A percentile compares a stretch with the other conserved stretches of the same genome.
These are phyloP conservation scores for Fermentozyma sake DNA, from an alignment of 1,139 yeast species.

Conservation along the genomic window DNA sequence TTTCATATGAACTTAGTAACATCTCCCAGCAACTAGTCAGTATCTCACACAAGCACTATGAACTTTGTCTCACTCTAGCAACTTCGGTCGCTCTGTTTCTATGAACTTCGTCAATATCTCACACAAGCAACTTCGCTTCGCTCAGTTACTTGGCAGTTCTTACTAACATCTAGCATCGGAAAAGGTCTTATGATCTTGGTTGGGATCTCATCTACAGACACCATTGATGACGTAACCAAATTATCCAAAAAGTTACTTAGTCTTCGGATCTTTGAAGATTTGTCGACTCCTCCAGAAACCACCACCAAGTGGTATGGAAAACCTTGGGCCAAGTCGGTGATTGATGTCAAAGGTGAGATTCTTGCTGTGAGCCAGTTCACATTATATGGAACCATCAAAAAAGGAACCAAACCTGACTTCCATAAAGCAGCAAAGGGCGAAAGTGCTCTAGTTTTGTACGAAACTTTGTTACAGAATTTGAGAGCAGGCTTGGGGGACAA, in stretches of 20 bases:
- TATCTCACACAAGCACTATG: too few species aligned
- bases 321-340: slow-evolving; percentile 40
- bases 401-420: slow-evolving; percentile 92
- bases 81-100: too few species aligned
- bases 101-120: too few species aligned
- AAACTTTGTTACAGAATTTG: slow-evolving; percentile 50
- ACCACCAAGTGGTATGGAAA: slow-evolving; percentile 58
- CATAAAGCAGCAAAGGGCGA: slow-evolving; percentile 84
- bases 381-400: slow-evolving; percentile 72
- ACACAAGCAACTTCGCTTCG: neutral
- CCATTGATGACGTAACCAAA: slow-evolving; percentile 63
- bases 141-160: neutral
- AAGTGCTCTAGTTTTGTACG: slow-evolving; percentile 64
- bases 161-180: slow-evolving; percentile 42
- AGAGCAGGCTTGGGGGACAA: slow-evolving; percentile 53
- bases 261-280: slow-evolving; percentile 70
- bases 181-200: slow-evolving; percentile 77
- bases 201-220: slow-evolving; percentile 78
- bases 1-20: too few species aligned
- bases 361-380: slow-evolving; percentile 83
- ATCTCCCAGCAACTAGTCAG: too few species aligned
- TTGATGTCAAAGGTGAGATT: slow-evolving; percentile 46
- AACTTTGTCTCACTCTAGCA: too few species aligned
- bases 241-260: slow-evolving; percentile 63
- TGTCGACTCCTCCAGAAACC: slow-evolving; percentile 26